Percentiles rank a stretch among this genome's conserved stretches.
These are phyloP conservation scores for Backusella westeae DNA, from an alignment of 192 early-diverging fungal species.

Conservation along the genomic window DNA sequence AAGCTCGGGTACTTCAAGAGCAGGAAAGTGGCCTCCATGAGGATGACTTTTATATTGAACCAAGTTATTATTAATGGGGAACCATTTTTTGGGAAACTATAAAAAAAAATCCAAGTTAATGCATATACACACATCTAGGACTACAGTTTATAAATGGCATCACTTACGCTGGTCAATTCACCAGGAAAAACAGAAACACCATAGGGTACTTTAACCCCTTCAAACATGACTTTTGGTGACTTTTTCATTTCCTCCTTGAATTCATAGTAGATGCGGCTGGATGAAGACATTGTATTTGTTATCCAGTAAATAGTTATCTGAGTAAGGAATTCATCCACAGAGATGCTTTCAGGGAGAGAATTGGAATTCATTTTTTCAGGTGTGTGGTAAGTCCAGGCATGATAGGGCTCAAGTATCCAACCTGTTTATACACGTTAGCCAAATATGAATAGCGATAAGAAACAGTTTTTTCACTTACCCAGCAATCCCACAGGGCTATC, in stretches of 20 bases:
- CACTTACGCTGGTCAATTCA: background rate
- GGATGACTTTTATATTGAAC: background rate
- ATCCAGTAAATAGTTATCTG: conserved; percentile 56
- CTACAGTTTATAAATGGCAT: background rate
- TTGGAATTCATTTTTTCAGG: background rate
- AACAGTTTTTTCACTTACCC: background rate
- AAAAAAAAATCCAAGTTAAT: background rate
- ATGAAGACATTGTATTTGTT: conserved; percentile 58
- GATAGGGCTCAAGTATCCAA: conserved; percentile 34
- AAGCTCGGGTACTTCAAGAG: conserved; percentile 53
- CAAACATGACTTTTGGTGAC: background rate
- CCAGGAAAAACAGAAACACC: background rate
- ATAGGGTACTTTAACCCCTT: background rate
- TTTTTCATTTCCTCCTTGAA: conserved; percentile 22
- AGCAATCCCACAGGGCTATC: conserved; percentile 28
- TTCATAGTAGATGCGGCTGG: conserved; percentile 65
- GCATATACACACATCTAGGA: no score
- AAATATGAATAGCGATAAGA: background rate
- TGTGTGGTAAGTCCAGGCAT: conserved; percentile 22
- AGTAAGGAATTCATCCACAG: conserved; percentile 33
- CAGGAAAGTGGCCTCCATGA: conserved; percentile 65
- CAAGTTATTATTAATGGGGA: background rate
- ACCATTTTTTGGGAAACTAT: background rate
- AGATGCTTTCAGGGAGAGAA: conserved; percentile 15
- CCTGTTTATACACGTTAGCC: background rate